Evolutionary conservation across 345 rosid species (phyloP).

Genomic region (Mallotus nudiflorus): DNA sequence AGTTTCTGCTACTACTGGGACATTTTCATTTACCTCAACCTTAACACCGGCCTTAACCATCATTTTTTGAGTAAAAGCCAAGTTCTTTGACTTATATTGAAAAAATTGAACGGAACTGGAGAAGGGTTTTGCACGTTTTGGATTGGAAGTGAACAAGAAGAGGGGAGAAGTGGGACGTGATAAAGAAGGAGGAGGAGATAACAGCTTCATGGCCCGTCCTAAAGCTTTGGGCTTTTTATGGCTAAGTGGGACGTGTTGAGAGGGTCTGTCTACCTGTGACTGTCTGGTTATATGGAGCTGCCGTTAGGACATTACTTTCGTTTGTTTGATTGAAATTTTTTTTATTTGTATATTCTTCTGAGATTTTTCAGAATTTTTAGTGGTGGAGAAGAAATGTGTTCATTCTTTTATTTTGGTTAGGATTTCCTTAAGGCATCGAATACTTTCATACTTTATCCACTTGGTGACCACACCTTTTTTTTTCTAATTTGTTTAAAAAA

Average conservation of each 20-base stretch:
- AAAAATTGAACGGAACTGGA: constrained; percentile 22
- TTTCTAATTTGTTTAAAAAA: not conserved
- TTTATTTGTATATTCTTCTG: no score
- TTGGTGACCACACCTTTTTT: constrained; percentile 16
- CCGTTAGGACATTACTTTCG: constrained; percentile 19
- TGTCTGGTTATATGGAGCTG: not conserved
- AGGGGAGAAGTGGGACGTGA: constrained; percentile 29
- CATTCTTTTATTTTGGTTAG: not conserved
- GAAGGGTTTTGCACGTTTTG: constrained; percentile 33
- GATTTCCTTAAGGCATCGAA: constrained; percentile 1
- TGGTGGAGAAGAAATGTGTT: constrained; percentile 18
- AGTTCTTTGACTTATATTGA: constrained; percentile 24
- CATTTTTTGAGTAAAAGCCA: constrained; percentile 24
- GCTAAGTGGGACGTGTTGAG: constrained; percentile 32
- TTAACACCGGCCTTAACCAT: constrained; percentile 45
- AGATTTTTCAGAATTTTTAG: not conserved
- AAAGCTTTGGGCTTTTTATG: not conserved
- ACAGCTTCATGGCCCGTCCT: constrained; percentile 45
- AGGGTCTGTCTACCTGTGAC: no score
- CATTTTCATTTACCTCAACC: constrained; percentile 40
- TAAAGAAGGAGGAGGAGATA: constrained; percentile 41
- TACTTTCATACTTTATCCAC: constrained; percentile 24
- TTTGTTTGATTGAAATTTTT: no score
- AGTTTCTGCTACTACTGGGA: constrained; percentile 11
- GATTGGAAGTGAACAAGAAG: constrained; percentile 28